Conservation (phyloP, 2,329 filamentous ascomycete species). For the Penicillium janthinellum region DNA sequence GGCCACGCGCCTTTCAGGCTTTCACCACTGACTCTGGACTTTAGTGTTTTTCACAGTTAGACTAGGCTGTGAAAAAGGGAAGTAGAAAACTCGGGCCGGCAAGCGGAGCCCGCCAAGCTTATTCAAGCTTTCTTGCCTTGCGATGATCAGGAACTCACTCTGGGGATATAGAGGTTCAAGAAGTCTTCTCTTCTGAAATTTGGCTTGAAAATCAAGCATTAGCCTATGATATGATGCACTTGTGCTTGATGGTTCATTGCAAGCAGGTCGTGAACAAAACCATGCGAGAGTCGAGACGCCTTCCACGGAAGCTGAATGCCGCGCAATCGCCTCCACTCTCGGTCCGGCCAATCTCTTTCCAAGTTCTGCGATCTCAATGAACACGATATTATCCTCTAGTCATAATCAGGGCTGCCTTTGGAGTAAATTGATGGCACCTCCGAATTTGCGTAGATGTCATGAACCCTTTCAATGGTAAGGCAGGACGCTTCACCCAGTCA, state of each 20-base stretch:
- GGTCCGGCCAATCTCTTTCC: background rate
- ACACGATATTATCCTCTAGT: background rate
- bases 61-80: no score
- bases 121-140: slow-evolving; percentile 21
- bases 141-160: slow-evolving; percentile 4
- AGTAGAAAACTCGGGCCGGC: background rate
- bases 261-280: background rate
- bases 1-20: background rate
- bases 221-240: no score
- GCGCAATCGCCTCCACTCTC: slow-evolving; percentile 6
- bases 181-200: no score
- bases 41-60: no score
- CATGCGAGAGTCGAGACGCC: background rate
- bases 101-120: slow-evolving; percentile 20
- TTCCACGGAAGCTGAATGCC: background rate
- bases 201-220: no score
- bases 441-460: no score
- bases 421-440: no score
- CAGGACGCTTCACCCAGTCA: no score
- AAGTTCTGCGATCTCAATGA: background rate
- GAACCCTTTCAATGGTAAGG: no score
- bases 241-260: background rate
- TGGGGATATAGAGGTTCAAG: background rate
- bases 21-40: no score
- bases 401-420: no score